Percentiles rank a stretch among this genome's conserved stretches.
phyloP scores from a whole-genome alignment of 768 basidiomycete species.

The Mycena alexandri region DNA sequence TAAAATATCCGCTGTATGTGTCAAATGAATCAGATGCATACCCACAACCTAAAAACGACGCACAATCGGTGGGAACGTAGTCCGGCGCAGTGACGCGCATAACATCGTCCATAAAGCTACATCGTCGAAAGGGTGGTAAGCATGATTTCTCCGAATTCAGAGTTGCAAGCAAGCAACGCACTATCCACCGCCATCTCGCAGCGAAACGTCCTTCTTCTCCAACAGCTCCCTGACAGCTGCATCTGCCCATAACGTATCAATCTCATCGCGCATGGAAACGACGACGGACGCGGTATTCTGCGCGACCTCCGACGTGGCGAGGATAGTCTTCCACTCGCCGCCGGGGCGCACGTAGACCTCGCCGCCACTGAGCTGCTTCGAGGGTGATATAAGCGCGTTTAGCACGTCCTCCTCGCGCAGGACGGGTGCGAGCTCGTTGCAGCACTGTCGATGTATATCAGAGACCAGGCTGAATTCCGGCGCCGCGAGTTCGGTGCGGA shows the following conservation, averaged over 20 bases:
- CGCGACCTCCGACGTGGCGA: slow-evolving; percentile 39
- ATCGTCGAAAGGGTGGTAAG: too few relatives aligned
- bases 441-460: slow-evolving; percentile 46
- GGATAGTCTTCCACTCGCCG: slow-evolving; percentile 67
- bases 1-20: slow-evolving; percentile 71
- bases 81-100: slow-evolving; percentile 64
- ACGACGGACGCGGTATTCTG: slow-evolving; percentile 64
- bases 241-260: slow-evolving; percentile 74
- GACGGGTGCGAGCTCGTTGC: slow-evolving; percentile 53
- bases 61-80: slow-evolving; percentile 77
- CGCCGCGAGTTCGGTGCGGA: slow-evolving; percentile 43
- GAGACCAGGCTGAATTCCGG: slow-evolving; percentile 37
- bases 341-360: slow-evolving; percentile 70
- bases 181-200: slow-evolving; percentile 79
- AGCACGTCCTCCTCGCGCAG: slow-evolving; percentile 46
- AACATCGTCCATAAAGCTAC: slow-evolving; percentile 80
- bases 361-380: slow-evolving; percentile 59
- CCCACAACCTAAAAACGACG: slow-evolving; percentile 34
- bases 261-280: slow-evolving; percentile 68
- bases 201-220: slow-evolving; percentile 59
- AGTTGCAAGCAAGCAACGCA: slow-evolving; percentile 51
- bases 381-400: slow-evolving; percentile 62
- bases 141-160: too few relatives aligned
- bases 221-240: slow-evolving; percentile 64
- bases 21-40: neutral